Evolutionary conservation across 2,329 filamentous ascomycete species (phyloP).

Genomic region (Fusarium stilboides): DNA sequence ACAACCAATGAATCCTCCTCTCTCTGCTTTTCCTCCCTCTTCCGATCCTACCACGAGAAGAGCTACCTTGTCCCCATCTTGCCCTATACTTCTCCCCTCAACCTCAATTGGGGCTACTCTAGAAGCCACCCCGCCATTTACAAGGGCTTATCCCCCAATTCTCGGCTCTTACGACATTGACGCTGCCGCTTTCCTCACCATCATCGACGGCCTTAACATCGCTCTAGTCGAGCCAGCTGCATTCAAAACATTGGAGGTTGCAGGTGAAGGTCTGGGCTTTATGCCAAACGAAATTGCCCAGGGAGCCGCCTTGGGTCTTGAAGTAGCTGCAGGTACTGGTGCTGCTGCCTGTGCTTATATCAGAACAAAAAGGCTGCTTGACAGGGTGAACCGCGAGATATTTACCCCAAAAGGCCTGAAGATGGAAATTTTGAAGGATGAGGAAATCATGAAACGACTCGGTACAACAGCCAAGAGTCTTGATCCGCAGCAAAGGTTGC

Average conservation of each 20-base stretch:
- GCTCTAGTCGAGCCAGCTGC: slow-evolving; percentile 15
- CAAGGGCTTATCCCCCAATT: slow-evolving; percentile 21
- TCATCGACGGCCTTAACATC: slow-evolving; percentile 10
- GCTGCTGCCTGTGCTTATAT: slow-evolving; percentile 23
- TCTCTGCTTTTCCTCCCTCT: neutral
- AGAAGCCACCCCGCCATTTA: slow-evolving; percentile 16
- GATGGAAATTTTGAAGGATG: slow-evolving; percentile 22
- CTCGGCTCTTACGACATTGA: slow-evolving; percentile 9
- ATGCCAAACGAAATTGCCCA: slow-evolving; percentile 14
- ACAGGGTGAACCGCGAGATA: neutral
- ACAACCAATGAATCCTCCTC: neutral
- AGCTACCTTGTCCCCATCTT: neutral
- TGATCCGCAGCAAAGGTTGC: slow-evolving; percentile 3
- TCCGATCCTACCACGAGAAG: too few species aligned
- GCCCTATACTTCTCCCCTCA: slow-evolving; percentile 19
- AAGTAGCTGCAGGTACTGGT: slow-evolving; percentile 13
- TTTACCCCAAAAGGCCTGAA: slow-evolving; percentile 17
- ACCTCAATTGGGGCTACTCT: slow-evolving; percentile 15
- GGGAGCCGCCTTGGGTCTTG: slow-evolving; percentile 15
- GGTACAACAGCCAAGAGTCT: slow-evolving; percentile 9
- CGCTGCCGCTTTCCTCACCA: slow-evolving; percentile 1
- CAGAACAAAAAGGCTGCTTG: slow-evolving; percentile 11
- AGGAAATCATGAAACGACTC: slow-evolving; percentile 16
- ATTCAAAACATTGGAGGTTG: slow-evolving; percentile 15
- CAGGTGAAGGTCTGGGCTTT: slow-evolving; percentile 15